Evolutionary conservation across 305 asterid species (phyloP).

Genomic region (Lippia alba): DNA sequence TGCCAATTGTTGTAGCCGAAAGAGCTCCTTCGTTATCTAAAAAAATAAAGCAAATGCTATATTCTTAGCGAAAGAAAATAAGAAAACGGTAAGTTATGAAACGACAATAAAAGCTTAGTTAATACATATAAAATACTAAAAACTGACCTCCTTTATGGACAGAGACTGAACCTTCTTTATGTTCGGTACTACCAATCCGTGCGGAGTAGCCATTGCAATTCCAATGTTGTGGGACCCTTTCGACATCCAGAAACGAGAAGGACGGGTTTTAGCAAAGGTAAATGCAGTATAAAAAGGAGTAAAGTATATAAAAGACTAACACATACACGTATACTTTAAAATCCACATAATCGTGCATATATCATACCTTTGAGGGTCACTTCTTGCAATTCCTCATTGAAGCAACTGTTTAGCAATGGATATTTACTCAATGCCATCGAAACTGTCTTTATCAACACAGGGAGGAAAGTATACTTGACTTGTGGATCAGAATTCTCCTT

Average conservation of each 20-base stretch:
- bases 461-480: constrained; percentile 83
- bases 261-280: not conserved
- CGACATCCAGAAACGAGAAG: constrained; percentile 16
- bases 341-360: not conserved
- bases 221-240: constrained; percentile 92
- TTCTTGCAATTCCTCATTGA: constrained; percentile 73
- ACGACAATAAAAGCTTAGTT: constrained; percentile 16
- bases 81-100: not conserved
- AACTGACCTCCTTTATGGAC: constrained; percentile 85
- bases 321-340: not conserved
- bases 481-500: constrained; percentile 71
- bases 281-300: not conserved
- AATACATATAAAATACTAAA: not conserved
- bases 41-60: not conserved
- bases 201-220: constrained; percentile 95
- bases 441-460: constrained; percentile 77
- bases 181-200: constrained; percentile 92
- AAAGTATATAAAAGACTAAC: too few relatives aligned
- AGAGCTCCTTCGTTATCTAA: constrained; percentile 81
- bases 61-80: not conserved
- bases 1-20: constrained; percentile 74
- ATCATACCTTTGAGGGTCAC: constrained; percentile 78
- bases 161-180: constrained; percentile 89
- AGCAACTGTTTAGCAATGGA: constrained; percentile 88
- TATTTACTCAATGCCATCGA: constrained; percentile 75